Conservation (phyloP, 768 basidiomycete species). For the Daedalea quercina region DNA sequence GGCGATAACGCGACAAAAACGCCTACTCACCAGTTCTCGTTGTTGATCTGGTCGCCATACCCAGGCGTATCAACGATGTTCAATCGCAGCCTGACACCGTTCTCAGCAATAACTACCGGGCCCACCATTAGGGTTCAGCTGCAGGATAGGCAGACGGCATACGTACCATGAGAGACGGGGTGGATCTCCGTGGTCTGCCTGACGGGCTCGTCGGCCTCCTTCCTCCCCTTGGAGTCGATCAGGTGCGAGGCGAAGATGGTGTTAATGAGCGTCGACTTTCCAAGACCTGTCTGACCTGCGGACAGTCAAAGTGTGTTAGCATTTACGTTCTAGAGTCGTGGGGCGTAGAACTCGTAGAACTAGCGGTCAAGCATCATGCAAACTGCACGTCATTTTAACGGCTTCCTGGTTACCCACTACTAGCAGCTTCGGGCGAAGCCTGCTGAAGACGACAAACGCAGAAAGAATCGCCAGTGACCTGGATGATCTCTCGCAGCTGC, state of each 20-base stretch:
- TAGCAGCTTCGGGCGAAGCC: too few relatives aligned
- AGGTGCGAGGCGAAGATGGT: slow-evolving; percentile 99
- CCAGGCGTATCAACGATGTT: slow-evolving; percentile 99
- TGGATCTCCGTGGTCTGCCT: slow-evolving; percentile 97
- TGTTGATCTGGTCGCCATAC: slow-evolving; percentile 98
- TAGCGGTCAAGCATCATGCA: too few relatives aligned
- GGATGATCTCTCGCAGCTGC: too few relatives aligned
- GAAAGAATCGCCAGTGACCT: too few relatives aligned
- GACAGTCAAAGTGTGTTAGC: slow-evolving; percentile 2
- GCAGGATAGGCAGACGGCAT: neutral
- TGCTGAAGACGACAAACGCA: too few relatives aligned
- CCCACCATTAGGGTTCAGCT: neutral
- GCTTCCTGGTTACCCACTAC: too few relatives aligned
- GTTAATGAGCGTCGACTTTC: slow-evolving; percentile 98
- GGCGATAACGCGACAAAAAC: too few relatives aligned
- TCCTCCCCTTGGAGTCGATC: slow-evolving; percentile 94
- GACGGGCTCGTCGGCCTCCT: slow-evolving; percentile 81
- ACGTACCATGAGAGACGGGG: slow-evolving; percentile 81
- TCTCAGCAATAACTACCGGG: slow-evolving; percentile 85
- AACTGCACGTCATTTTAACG: too few relatives aligned
- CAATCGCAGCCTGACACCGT: slow-evolving; percentile 87
- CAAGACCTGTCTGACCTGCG: slow-evolving; percentile 91
- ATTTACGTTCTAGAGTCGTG: neutral
- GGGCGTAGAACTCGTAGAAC: neutral
- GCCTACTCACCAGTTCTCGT: slow-evolving; percentile 84